Evolutionary conservation across 1,284 basidiomycete species (phyloP).

Genomic region (Melampsora larici-populina): DNA sequence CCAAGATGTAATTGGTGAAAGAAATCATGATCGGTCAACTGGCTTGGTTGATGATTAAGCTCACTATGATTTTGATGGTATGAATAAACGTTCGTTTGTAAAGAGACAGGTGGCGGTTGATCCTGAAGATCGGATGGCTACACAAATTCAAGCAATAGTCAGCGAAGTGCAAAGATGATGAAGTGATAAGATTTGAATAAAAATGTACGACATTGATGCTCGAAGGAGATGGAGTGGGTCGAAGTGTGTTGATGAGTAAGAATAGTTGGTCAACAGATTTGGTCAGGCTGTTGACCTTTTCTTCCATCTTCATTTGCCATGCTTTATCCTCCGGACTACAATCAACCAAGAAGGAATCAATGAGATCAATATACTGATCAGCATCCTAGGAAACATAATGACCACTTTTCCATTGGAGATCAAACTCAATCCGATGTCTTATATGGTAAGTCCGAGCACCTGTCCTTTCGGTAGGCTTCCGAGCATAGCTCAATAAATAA

Average conservation of each 20-base stretch:
- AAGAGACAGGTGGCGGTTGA: neutral
- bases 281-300: neutral
- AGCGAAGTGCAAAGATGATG: neutral
- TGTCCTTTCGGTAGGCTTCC: neutral
- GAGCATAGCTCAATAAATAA: neutral
- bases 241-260: neutral
- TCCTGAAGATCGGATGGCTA: too few species aligned
- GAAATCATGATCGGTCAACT: too few species aligned
- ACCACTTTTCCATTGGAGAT: too few species aligned
- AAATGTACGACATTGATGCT: neutral
- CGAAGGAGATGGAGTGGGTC: neutral
- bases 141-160: neutral
- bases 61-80: neutral
- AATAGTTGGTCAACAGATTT: neutral
- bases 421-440: too few species aligned
- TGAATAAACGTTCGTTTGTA: neutral
- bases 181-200: neutral
- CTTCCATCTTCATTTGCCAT: constrained; percentile 10
- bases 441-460: neutral
- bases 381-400: too few species aligned
- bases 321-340: constrained; percentile 8
- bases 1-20: neutral
- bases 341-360: neutral
- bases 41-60: too few species aligned
- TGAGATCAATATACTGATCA: neutral